phyloP scores from a whole-genome alignment of 2,329 filamentous ascomycete species.

The Westerdykella ornata region DNA sequence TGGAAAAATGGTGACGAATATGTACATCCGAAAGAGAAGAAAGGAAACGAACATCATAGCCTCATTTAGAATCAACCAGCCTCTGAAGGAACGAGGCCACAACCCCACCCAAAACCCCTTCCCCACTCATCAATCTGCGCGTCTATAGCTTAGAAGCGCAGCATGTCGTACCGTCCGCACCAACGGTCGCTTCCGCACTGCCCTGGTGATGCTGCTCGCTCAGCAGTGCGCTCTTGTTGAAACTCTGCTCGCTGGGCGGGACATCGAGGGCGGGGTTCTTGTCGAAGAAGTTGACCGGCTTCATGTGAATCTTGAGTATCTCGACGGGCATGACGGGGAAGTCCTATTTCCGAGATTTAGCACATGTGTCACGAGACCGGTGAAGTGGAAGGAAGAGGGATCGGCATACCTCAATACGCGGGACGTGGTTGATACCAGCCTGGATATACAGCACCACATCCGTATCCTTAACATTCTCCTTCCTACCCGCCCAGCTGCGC shows the following conservation, averaged over 20 bases:
- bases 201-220: constrained; percentile 36
- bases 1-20: too few relatives aligned
- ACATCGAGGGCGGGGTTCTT: constrained; percentile 56
- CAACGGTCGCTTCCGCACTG: constrained; percentile 31
- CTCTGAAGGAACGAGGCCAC: neutral
- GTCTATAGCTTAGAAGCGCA: constrained; percentile 31
- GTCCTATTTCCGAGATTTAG: constrained; percentile 29
- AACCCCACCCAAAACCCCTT: neutral
- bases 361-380: neutral
- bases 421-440: constrained; percentile 53
- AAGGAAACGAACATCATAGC: too few relatives aligned
- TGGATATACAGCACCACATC: constrained; percentile 54
- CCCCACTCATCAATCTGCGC: neutral
- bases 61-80: too few relatives aligned
- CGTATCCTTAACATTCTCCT: constrained; percentile 49
- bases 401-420: constrained; percentile 41
- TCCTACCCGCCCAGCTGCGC: constrained; percentile 45
- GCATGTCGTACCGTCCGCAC: constrained; percentile 33
- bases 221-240: constrained; percentile 39
- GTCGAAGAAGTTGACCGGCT: constrained; percentile 54
- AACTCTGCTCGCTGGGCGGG: constrained; percentile 46
- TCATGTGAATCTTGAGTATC: constrained; percentile 51
- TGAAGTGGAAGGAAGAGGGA: neutral
- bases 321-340: constrained; percentile 56
- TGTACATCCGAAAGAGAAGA: too few relatives aligned